Evolutionary conservation across 2,329 filamentous ascomycete genomes (phyloP), one percentile per base, ranked within the genome.

Genomic region (Thermothelomyces thermophilus): DNA sequence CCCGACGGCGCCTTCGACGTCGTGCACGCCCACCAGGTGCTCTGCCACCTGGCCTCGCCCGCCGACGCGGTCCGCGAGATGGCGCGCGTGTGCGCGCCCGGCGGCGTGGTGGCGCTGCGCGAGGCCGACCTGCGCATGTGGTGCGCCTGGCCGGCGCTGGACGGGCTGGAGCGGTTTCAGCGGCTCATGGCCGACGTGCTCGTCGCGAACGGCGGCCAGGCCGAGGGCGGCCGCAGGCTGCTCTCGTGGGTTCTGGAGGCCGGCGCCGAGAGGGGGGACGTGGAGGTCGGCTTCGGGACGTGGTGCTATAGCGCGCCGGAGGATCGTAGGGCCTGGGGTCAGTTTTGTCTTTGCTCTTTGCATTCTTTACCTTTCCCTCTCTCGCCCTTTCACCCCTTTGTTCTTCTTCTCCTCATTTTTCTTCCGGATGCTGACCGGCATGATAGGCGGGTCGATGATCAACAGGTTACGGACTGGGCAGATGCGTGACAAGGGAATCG

Each of bases 41-140:
- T 66, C 4, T 58, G 59, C 11, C 59, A 64, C 3, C 63, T 74
- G 0, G 61, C 67, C 0, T 70, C 65, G 16, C 49, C 61, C 3
- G 66, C 70, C 41, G 55, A 58, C 1, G 67, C 68, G 0, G 51
- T 71, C 30, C 48, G 52, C 2, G 69, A 72, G 58, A 68, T 71
- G 63, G 41, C 67, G 1, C 60, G 71, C 1, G 68, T 73, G 7
- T 64, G 68, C 1, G 69, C 64, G 46, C 61, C 64, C 0, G 68
- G 70, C 0, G 71, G 70, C 1, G 50, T 69, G 9, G 51, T 73
- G 5, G 64, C 66, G 10, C 55, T 63, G 11, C 53, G 64, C 36
- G 60, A 60, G 37, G 54, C 47, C 8, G 51, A 56, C 5, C 61
- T 67, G 37, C 20, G 13, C n/a, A 50, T 37, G 46, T 49, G 46